Percentiles rank a stretch among this genome's conserved stretches.
Conservation (phyloP, 192 early-diverging fungal species). For the Helicostylum pulchrum region DNA sequence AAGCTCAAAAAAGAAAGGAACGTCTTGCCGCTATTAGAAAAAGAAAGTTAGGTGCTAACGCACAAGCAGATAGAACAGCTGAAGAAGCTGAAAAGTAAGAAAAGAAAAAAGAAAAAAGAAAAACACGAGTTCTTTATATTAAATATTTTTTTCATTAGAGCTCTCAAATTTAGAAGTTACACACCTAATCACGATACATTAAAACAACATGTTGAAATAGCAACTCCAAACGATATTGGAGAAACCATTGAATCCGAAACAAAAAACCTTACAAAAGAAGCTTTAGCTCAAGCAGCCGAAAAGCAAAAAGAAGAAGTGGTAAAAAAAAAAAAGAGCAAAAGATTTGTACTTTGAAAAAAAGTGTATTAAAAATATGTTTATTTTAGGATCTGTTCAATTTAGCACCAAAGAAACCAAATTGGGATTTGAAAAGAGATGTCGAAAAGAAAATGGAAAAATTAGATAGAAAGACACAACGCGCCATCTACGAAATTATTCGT, state of each 20-base stretch:
- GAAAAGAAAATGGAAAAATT: constrained; percentile 72
- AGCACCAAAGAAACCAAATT: constrained; percentile 85
- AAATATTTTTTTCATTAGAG: constrained; percentile 11
- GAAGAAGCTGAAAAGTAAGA: constrained; percentile 31
- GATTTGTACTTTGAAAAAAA: neutral
- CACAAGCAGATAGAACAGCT: constrained; percentile 17
- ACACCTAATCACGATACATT: constrained; percentile 45
- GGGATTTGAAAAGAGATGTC: constrained; percentile 87
- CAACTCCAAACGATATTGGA: constrained; percentile 42
- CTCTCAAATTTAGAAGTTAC: constrained; percentile 54
- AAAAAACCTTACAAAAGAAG: constrained; percentile 47
- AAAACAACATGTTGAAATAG: constrained; percentile 40
- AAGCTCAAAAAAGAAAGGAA: constrained; percentile 61
- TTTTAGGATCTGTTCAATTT: constrained; percentile 72
- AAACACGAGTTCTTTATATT: constrained; percentile 12
- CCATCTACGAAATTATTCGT: constrained; percentile 78
- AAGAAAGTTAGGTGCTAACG: constrained; percentile 38
- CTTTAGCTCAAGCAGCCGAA: constrained; percentile 51
- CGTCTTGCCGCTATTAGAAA: constrained; percentile 61
- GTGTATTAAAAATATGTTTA: neutral
- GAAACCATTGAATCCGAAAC: constrained; percentile 56
- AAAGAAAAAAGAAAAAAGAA: neutral
- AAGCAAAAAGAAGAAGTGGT: constrained; percentile 61
- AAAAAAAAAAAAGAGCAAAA: constrained; percentile 35
- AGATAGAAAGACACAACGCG: constrained; percentile 64